Percentiles rank a stretch among this genome's conserved stretches.
Evolutionary conservation across 192 early-diverging fungal species (phyloP).

Genomic region (Haplosporangium gracile): DNA sequence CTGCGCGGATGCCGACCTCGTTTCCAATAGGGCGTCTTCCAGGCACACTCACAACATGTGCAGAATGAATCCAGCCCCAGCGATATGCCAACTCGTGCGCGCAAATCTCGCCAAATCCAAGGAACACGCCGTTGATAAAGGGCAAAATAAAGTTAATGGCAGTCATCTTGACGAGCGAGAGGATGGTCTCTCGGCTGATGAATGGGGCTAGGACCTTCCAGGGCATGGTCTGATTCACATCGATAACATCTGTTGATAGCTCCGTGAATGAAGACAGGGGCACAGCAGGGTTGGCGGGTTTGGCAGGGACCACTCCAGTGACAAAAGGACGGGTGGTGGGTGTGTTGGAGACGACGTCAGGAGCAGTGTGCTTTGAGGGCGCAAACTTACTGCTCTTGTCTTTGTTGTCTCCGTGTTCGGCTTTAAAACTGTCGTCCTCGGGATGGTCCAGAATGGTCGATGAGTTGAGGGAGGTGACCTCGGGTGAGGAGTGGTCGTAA

Average conservation of each 20-base stretch:
- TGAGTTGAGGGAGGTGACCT: constrained; percentile 39
- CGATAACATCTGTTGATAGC: constrained; percentile 29
- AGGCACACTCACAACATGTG: constrained; percentile 35
- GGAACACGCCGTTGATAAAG: constrained; percentile 71
- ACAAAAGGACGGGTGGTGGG: not conserved
- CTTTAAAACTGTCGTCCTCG: constrained; percentile 7
- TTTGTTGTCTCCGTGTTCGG: not conserved
- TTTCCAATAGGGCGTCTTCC: constrained; percentile 20
- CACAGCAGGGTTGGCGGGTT: not conserved
- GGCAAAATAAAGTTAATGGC: constrained; percentile 70
- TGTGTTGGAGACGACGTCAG: not conserved
- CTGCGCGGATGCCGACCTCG: constrained; percentile 36
- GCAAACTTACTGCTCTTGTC: not conserved
- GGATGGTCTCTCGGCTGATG: constrained; percentile 48
- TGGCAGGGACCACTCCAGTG: not conserved
- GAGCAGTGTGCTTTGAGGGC: not conserved
- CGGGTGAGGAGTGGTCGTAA: constrained; percentile 46
- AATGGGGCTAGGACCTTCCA: constrained; percentile 50
- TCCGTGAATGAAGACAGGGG: not conserved
- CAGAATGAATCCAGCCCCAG: constrained; percentile 74
- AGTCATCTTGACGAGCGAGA: constrained; percentile 57
- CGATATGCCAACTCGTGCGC: constrained; percentile 82
- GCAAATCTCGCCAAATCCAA: constrained; percentile 88
- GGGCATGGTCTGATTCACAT: constrained; percentile 54
- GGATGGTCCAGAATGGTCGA: constrained; percentile 34